Base-by-base conservation (phyloP, 1,139 yeast species). In the Yamadazyma triangularis region DNA sequence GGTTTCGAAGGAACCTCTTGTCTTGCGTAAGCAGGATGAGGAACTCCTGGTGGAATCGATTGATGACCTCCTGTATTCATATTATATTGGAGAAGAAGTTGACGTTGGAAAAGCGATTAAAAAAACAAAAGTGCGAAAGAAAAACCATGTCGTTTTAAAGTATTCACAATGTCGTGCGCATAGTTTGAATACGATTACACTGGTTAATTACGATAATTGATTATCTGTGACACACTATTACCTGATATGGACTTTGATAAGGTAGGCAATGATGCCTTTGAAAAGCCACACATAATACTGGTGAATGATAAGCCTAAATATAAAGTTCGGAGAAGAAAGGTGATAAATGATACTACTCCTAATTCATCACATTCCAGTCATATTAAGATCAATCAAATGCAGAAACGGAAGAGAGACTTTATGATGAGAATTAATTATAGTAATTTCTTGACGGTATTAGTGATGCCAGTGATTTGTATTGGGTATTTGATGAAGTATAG, bases 381-480 rank as follows among this genome's bases (percentile, higher is more conserved):
- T 8, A 30, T 47, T 8, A 45, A 45, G 26, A 48, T 52, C 20
- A 47, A 50, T 24, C 51, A 55, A 29, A 58, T 61, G 39, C 48
- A 50, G 25, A 58, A 59, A 34, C 47, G 56, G 10, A 59, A 50
- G 34, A 50, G 61, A 27, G 66, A 60, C 36, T 43, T 62, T n/a
- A 41, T 63, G 11, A 50, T 40, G 12, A 46, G 70, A 24, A 56
- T 61, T 29, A 60, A 63, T 41, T 63, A 60, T 37, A 42, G 44
- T 21, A 54, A 60, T 32, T 48, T 58, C 3, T 39, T 58, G n/a
- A 48, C 68, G 0, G 60, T 54, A 25, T 52, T 57, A n/a, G 42
- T 61, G 7, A 45, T 63, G 18, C 70, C 70, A 10, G 23, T 51
- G 2, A 22, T 51, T 4, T 51, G 59, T 2, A 14, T 60, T 1